phyloP scores from a whole-genome alignment of 2,329 filamentous ascomycete species.

The Neopestalotiopsis sp. region DNA sequence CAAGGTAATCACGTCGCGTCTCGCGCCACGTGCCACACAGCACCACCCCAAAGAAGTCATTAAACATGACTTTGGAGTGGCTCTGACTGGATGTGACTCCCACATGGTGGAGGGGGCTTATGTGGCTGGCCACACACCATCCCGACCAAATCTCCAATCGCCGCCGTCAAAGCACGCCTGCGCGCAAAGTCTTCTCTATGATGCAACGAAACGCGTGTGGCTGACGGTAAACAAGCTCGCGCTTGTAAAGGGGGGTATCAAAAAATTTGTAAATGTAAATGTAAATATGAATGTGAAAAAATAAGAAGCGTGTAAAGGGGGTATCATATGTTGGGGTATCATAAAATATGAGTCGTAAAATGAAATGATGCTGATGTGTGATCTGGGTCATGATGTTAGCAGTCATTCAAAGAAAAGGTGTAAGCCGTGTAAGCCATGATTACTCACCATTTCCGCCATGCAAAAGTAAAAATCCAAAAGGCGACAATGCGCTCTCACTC shows the following conservation, averaged over 20 bases:
- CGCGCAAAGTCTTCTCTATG: conserved; percentile 8
- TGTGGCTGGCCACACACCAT: conserved; percentile 7
- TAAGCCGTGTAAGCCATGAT: background rate
- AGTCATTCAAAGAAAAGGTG: background rate
- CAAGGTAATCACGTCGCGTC: background rate
- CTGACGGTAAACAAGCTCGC: conserved; percentile 7
- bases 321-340: conserved; percentile 15
- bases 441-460: conserved; percentile 32
- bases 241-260: conserved; percentile 5
- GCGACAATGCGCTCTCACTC: conserved; percentile 40
- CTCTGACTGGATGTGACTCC: background rate
- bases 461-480: conserved; percentile 8
- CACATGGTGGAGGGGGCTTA: background rate
- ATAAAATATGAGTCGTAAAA: conserved; percentile 1
- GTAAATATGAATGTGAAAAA: no score
- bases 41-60: background rate
- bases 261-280: background rate
- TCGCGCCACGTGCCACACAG: background rate
- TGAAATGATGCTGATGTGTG: background rate
- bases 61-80: background rate
- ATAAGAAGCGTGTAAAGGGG: background rate
- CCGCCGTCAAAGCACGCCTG: background rate
- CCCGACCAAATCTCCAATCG: conserved; percentile 2
- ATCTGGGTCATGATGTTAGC: background rate
- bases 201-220: background rate